Percentiles rank a stretch among this genome's conserved stretches.
Evolutionary conservation across 2,329 filamentous ascomycete species (phyloP).

Genomic region (Zasmidium cellare): DNA sequence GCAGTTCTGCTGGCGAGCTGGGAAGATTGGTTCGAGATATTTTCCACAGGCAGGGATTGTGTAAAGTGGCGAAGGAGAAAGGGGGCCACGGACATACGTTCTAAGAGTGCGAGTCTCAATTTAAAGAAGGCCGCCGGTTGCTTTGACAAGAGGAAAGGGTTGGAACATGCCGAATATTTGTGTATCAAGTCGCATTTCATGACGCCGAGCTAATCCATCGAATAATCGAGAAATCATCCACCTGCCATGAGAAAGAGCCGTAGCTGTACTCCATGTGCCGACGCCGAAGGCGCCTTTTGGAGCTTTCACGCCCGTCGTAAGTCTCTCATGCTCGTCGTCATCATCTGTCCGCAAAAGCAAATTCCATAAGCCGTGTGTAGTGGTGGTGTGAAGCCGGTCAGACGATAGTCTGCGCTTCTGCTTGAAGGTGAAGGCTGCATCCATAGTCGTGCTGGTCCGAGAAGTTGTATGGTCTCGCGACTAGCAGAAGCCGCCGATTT

Average conservation of each 20-base stretch:
- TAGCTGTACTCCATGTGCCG: not conserved
- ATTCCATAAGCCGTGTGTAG: not conserved
- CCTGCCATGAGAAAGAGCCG: not conserved
- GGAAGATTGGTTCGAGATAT: not conserved
- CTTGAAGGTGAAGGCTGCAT: not conserved
- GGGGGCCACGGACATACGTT: too few relatives aligned
- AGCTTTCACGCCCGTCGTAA: not conserved
- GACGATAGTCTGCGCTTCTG: not conserved
- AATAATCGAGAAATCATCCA: not conserved
- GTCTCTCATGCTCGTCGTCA: not conserved
- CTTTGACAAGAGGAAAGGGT: too few relatives aligned
- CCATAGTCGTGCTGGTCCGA: not conserved
- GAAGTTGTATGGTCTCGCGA: not conserved
- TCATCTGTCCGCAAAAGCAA: not conserved
- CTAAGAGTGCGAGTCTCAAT: too few relatives aligned
- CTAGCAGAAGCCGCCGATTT: constrained; percentile 70
- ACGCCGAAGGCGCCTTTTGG: not conserved
- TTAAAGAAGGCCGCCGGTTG: too few relatives aligned
- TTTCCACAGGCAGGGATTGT: too few relatives aligned
- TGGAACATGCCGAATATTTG: not conserved
- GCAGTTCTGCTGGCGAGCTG: too few relatives aligned
- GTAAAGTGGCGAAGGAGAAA: too few relatives aligned
- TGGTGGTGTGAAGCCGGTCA: not conserved
- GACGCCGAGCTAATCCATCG: constrained; percentile 2
- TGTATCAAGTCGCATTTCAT: not conserved